Conservation (phyloP, 768 basidiomycete genomes). For the Ephemerocybe angulata region DNA sequence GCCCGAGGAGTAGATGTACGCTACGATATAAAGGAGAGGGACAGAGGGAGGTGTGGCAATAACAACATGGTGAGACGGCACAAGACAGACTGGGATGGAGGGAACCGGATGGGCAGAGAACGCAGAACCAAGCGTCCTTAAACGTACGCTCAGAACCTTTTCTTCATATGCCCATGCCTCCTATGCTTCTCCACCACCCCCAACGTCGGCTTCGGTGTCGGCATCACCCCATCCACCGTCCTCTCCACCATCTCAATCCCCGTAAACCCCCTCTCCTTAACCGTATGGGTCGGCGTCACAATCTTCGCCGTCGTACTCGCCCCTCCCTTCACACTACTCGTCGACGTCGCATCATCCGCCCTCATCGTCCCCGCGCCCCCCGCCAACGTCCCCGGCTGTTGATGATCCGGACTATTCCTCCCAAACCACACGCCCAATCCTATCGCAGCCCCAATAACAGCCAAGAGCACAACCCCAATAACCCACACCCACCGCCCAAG, state of each 20-base stretch:
- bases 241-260: too few relatives aligned
- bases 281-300: constrained; percentile 61
- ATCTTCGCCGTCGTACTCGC: constrained; percentile 29
- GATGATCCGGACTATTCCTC: constrained; percentile 45
- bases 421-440: constrained; percentile 59
- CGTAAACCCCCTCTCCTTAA: constrained; percentile 40
- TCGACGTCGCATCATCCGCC: constrained; percentile 14
- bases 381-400: constrained; percentile 40
- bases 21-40: too few relatives aligned
- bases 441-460: constrained; percentile 51
- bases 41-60: too few relatives aligned
- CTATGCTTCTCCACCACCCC: background rate
- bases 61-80: too few relatives aligned
- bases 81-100: too few relatives aligned
- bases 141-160: background rate
- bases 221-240: constrained; percentile 2
- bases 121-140: background rate
- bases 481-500: constrained; percentile 70
- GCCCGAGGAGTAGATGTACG: too few relatives aligned
- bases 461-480: constrained; percentile 53
- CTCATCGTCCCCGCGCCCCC: constrained; percentile 32
- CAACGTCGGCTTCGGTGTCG: background rate
- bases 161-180: background rate
- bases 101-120: too few relatives aligned
- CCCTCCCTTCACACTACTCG: constrained; percentile 21